Evolutionary conservation across 257 asterid genomes (phyloP), one percentile per base, ranked within the genome.

Genomic region (Solanum medicagineum): DNA sequence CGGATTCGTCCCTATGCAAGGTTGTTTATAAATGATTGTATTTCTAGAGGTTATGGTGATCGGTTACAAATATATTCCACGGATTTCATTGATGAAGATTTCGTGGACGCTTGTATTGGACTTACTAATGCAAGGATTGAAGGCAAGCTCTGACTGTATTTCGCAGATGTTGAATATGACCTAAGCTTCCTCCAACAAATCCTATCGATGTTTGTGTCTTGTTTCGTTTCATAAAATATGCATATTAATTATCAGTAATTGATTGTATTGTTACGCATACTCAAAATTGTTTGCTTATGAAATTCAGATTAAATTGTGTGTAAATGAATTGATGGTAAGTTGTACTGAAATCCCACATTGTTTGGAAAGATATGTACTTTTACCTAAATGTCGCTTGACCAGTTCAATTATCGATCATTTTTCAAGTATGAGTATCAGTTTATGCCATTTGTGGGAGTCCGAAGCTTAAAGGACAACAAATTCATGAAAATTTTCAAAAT

Each of bases 101-200:
- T 97, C 84, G 98, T 97, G n/a, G 97, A 94, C 90, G 98, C 98
- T 0, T 97, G 98, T 87, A 92, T 85, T 2, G 98, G 94, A 4
- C 81, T 95, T 42, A 95, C 98, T 0, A 63, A 85, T 22, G 98
- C 98, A 32, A 88, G 98, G 91, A 89, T 88, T 60, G 93, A 92
- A 54, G 97, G 97, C 7, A 91, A 89, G 47, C 89, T 86, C 26
- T 93, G 86, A 89, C 68, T 62, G 40, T 15, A 7, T 62, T 55
- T 55, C 60, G n/a, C n/a, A 1, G n/a, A 55, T 16, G n/a, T 8
- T 24, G 70, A 60, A 60, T 14, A n/a, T n/a, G 20, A 57, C 2
- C 12, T 2, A 9, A 57, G 36, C 40, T 22, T 62, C 69, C 1
- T 62, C 15, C 17, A 22, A 22, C 8, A 4, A 19, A 60, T 22